Evolutionary conservation across 1,284 basidiomycete species (phyloP), one percentile per base, ranked within the genome.

Genomic region (Apiotrichum laibachii): DNA sequence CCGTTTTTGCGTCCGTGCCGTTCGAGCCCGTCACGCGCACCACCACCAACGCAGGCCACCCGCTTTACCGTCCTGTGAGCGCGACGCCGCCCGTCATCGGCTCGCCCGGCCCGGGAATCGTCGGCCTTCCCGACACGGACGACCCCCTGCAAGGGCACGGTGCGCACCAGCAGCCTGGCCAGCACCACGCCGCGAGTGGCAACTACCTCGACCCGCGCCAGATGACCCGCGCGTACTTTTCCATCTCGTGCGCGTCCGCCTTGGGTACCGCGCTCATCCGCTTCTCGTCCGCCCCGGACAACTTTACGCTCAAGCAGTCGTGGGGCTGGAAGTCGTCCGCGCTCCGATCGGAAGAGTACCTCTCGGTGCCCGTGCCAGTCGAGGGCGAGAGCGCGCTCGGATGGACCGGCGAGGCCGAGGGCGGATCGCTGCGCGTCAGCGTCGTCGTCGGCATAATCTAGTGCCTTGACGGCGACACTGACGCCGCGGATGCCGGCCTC

Each of bases 241-340:
- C 85, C 47, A 87, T 96, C 62, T 85, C 85, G 59, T 94, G 92
- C 70, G 85, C 88, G 1, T 88, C 85, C 55, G 86, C 88, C 13
- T 86, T 89, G 8, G 92, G 93, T 9, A 86, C 87, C 5, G 87
- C 87, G 22, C 81, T 92, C 68, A 92, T 90, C 48, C 83, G 86
- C 49, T 96, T 96, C 65, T 71, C 72, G 19, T 92, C 89, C 61
- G 85, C 87, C 1, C 93, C 92, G 2, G 92, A 96, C 72, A 82
- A 85, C 50, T 96, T 97, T 71, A 83, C 86, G 22, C 82, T 92
- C 40, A 77, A 73, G 15, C 81, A 82, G 68, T 77, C 72, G 13
- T 82, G 81, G 81, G 81, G 81, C n/a, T 82, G 80, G 80, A 81
- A 81, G 59, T 75, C 72, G 1, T 75, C 72, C 13, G 71, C 71